phyloP scores from a whole-genome alignment of 306 rosid species.

The Parietaria judaica region DNA sequence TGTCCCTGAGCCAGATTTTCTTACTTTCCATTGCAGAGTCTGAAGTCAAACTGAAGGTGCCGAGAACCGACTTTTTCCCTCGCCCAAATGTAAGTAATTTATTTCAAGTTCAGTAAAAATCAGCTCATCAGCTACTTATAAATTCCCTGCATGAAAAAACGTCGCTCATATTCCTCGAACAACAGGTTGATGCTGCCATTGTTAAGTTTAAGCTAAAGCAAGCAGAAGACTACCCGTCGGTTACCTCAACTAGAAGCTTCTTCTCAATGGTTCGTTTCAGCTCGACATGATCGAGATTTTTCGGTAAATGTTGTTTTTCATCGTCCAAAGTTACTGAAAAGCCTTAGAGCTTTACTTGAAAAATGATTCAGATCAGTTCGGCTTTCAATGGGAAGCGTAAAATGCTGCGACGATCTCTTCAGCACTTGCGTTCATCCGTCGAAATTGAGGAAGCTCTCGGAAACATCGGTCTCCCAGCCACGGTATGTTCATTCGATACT shows the following conservation, averaged over 20 bases:
- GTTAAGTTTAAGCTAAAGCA: conserved; percentile 74
- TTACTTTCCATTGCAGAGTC: conserved; percentile 52
- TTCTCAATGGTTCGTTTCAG: conserved; percentile 60
- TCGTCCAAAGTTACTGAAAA: background rate
- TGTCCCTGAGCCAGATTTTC: conserved; percentile 1
- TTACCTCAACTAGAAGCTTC: conserved; percentile 78
- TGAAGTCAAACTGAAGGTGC: conserved; percentile 59
- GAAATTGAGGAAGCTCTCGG: conserved; percentile 66
- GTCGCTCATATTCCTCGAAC: conserved; percentile 16
- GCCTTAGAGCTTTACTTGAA: conserved; percentile 1
- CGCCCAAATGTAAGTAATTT: conserved; percentile 74
- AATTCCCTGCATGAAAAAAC: background rate
- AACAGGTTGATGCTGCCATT: conserved; percentile 89
- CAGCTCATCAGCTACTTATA: too few species aligned
- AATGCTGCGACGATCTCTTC: conserved; percentile 81
- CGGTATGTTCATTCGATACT: conserved; percentile 29
- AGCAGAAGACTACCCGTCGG: conserved; percentile 51
- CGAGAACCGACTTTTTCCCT: conserved; percentile 76
- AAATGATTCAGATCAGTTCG: conserved; percentile 52
- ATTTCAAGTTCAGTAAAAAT: conserved; percentile 5
- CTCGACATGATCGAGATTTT: background rate
- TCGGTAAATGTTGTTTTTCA: background rate
- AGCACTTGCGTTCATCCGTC: conserved; percentile 55
- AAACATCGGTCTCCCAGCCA: conserved; percentile 50
- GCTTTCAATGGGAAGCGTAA: conserved; percentile 90